Evolutionary conservation across 2,329 filamentous ascomycete genomes (phyloP), one percentile per base, ranked within the genome.

Genomic region (Colletotrichum phormii): DNA sequence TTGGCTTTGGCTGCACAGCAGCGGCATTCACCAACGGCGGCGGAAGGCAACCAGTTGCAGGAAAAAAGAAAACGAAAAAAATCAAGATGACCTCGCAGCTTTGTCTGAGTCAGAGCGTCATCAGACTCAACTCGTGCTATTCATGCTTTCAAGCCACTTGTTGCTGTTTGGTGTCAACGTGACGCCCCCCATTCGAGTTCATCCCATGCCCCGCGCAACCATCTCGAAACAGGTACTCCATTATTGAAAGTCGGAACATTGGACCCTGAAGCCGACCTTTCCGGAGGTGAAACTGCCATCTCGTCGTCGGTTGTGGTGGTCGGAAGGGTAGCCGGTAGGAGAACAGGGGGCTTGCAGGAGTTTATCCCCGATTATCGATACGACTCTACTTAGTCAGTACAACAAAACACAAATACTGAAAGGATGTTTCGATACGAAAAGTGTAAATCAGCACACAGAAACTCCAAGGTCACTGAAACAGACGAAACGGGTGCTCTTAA

Each of bases 391-490:
- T 49, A 37, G 57, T 53, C 55, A 53, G 15, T 29, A 49, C 12
- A 59, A 37, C 51, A 63, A 37, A 46, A 60, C 22, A 54, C 31
- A 42, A 68, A 49, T 51, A 59, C 42, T 15, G 37, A 54, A 57
- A 42, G 33, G 33, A 42, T 51, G 55, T 62, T 61, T 62, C 55
- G 57, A 54, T 55, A 54, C 46, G 35, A 22, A 22, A 72, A 69
- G 42, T 64, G 70, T 69, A 69, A 72, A 64, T 60, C 59, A 55
- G 31, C 42, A 59, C 31, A 68, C 42, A 37, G 53, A 63, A 37
- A 37, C 58, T 37, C 64, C 37, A 42, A 26, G 59, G 59, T 15
- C 42, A 18, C 64, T 69, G 64, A 59, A 72, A 69, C 69, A 54
- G 49, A 24, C 24, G 15, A 42, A 37, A 26, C 57, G 59, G 46